Base-by-base conservation (phyloP, 352 stramenopile genomes). In the Bremia lactucae region DNA sequence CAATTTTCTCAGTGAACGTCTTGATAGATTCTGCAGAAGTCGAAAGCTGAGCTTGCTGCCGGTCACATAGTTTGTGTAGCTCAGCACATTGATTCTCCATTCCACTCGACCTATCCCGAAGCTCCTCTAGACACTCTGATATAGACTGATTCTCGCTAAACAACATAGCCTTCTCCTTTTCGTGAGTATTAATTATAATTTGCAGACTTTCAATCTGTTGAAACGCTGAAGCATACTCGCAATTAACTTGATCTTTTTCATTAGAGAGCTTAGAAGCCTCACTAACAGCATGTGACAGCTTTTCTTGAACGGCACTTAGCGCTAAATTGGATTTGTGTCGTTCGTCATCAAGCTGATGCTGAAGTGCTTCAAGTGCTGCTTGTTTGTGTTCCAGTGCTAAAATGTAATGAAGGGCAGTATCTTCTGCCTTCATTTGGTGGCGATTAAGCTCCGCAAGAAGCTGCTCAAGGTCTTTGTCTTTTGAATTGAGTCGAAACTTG, bases 261-360 rank as follows among this genome's bases (percentile, higher is more conserved):
- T 58, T 18, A 7, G 35, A 45, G 10, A 63, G 36, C 4, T 40
- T 50, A 8, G 52, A 51, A 20, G 48, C 13, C 37, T 56, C 39
- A 40, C n/a, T 23, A 4, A 36, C 35, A 42, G 46, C 36, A 1
- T 49, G 40, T 13, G 41, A 50, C 18, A 72, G 21, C 31, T 58
- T 63, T 18, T 40, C 20, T 16, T 53, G 34, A 3, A 29, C 22
- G 16, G 52, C 36, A 46, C 49, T 37, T 22, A 61, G 22, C 15
- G n/a, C 34, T 31, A 52, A 20, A 16, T 51, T 44, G 7, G 42
- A 40, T 11, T 61, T 18, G 2, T 68, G 39, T 44, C 71, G 68
- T 20, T 66, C 61, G 7, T 71, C 54, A 36, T 62, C 52, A 37
- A 84, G 41, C 29, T 78, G 59, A 8, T 45, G 57, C 49, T 83